Percentiles rank a stretch among this genome's conserved stretches.
Conservation (phyloP, 306 rosid genomes). For the Gynostemma pentaphyllum region DNA sequence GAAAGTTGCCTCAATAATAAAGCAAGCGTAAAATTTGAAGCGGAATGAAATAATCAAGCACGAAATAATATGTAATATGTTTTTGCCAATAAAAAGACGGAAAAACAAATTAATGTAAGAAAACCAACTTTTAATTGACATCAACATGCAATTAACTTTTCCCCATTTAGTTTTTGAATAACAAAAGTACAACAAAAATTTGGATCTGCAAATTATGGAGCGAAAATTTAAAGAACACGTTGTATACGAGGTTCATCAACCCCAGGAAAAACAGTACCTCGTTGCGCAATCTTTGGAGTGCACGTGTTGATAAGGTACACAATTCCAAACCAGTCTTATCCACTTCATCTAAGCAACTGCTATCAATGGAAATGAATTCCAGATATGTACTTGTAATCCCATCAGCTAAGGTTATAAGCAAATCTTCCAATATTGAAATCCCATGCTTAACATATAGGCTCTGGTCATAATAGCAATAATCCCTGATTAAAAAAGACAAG, state of each 20-base stretch:
- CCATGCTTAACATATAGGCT: constrained; percentile 54
- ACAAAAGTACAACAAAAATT: not conserved
- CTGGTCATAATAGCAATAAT: constrained; percentile 42
- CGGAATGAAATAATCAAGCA: not conserved
- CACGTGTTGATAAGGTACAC: constrained; percentile 76
- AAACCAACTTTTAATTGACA: not conserved
- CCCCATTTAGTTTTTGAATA: not conserved
- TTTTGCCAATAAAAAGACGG: not conserved
- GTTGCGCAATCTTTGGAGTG: constrained; percentile 82
- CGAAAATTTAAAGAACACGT: not conserved
- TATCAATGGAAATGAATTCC: constrained; percentile 87
- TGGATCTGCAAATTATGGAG: not conserved
- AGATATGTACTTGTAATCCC: constrained; percentile 72
- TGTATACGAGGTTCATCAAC: not conserved
- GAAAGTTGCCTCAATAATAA: no score
- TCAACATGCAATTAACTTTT: not conserved
- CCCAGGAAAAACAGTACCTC: constrained; percentile 36
- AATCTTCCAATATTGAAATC: constrained; percentile 79
- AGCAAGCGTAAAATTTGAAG: not conserved
- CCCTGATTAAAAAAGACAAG: constrained; percentile 36
- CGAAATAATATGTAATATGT: not conserved
- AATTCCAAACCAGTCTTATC: constrained; percentile 44
- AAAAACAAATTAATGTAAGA: not conserved
- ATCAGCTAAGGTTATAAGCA: constrained; percentile 70
- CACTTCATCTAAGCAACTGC: constrained; percentile 53